Conservation (phyloP, 306 rosid species). For the Cucumis hystrix region DNA sequence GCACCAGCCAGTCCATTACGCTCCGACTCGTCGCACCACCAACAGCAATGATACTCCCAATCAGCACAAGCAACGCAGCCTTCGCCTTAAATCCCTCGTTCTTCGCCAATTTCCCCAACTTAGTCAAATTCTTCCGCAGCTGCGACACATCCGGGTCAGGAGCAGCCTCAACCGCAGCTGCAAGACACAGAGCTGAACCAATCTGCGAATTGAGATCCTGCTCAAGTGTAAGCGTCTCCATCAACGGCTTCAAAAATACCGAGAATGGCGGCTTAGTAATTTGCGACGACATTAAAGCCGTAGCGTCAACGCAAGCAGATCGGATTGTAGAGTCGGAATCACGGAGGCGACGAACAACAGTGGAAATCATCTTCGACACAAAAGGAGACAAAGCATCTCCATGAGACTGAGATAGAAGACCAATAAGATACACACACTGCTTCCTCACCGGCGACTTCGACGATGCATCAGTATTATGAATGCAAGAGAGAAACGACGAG, state of each 20-base stretch:
- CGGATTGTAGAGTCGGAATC: constrained; percentile 73
- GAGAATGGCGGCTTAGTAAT: constrained; percentile 67
- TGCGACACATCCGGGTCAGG: constrained; percentile 51
- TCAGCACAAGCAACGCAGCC: constrained; percentile 58
- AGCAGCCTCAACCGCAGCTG: constrained; percentile 76
- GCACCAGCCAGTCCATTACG: constrained; percentile 71
- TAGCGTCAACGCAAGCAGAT: constrained; percentile 74
- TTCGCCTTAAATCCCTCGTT: constrained; percentile 66
- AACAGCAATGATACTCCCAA: constrained; percentile 54
- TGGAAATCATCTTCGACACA: constrained; percentile 65
- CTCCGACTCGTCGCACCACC: constrained; percentile 66
- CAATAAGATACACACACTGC: constrained; percentile 56
- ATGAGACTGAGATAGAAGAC: constrained; percentile 49
- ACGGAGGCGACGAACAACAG: constrained; percentile 72
- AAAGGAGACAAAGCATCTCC: constrained; percentile 67
- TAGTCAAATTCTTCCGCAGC: constrained; percentile 43
- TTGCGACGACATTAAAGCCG: constrained; percentile 57
- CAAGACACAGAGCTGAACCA: constrained; percentile 88
- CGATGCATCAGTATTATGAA: constrained; percentile 75
- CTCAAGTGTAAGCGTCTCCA: constrained; percentile 64
- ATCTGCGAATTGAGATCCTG: constrained; percentile 80
- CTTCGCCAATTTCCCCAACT: constrained; percentile 68
- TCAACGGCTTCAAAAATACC: constrained; percentile 55
- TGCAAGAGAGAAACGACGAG: constrained; percentile 66
- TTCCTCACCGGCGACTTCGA: constrained; percentile 76